Conservation (phyloP, 129 eudicot species). For the Flaveria bidentis region DNA sequence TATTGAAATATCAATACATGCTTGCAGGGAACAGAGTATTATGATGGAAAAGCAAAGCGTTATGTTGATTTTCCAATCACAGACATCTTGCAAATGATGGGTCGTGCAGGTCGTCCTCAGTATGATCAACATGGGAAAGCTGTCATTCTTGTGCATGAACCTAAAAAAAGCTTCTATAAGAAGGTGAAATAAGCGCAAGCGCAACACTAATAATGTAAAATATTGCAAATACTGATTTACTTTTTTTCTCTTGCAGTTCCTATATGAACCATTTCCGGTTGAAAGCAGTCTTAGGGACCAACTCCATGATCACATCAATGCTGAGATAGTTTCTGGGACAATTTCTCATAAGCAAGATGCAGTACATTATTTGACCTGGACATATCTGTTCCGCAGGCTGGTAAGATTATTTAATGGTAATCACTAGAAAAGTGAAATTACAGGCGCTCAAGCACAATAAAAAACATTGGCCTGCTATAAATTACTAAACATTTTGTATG, state of each 20-base stretch:
- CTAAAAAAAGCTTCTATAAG: slow-evolving; percentile 91
- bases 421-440: background rate
- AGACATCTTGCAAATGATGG: slow-evolving; percentile 99
- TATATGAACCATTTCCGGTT: slow-evolving; percentile 97
- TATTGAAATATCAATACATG: slow-evolving; percentile 7
- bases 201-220: slow-evolving; percentile 12
- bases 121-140: slow-evolving; percentile 97
- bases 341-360: slow-evolving; percentile 95
- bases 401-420: slow-evolving; percentile 44
- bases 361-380: slow-evolving; percentile 94
- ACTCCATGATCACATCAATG: slow-evolving; percentile 90
- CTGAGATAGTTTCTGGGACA: slow-evolving; percentile 96
- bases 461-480: background rate
- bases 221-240: slow-evolving; percentile 7
- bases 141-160: slow-evolving; percentile 95
- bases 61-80: slow-evolving; percentile 95
- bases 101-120: slow-evolving; percentile 97
- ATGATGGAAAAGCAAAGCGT: slow-evolving; percentile 82
- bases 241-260: slow-evolving; percentile 58
- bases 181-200: slow-evolving; percentile 48
- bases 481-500: background rate
- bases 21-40: slow-evolving; percentile 87
- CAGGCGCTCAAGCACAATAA: background rate
- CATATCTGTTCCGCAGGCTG: slow-evolving; percentile 86
- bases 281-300: slow-evolving; percentile 97